A percentile compares a stretch with the other conserved stretches of the same genome.
Conservation (phyloP, 2,329 filamentous ascomycete species). For the Nemania abortiva region DNA sequence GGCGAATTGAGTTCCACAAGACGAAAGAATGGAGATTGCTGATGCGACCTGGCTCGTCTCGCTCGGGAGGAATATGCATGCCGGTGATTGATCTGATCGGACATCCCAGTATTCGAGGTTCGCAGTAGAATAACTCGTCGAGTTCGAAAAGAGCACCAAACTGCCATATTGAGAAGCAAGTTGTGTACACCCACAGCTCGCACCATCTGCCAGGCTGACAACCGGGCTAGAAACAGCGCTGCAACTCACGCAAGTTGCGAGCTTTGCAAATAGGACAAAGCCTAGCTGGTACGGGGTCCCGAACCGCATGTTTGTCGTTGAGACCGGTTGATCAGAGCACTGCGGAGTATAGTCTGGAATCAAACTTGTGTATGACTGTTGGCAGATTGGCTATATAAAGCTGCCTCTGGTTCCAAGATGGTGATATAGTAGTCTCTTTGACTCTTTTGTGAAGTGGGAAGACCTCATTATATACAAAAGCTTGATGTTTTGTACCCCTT, state of each 20-base stretch:
- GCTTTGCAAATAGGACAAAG: not conserved
- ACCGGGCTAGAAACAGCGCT: not conserved
- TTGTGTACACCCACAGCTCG: slow-evolving; percentile 5
- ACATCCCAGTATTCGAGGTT: slow-evolving; percentile 23
- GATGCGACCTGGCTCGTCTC: slow-evolving; percentile 22
- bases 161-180: not conserved
- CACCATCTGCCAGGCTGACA: not conserved
- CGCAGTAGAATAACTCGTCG: slow-evolving; percentile 1
- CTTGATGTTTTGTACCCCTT: not conserved
- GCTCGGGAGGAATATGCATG: slow-evolving; percentile 30
- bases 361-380: not conserved
- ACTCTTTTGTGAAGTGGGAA: not conserved
- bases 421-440: not conserved
- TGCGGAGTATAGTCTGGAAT: not conserved
- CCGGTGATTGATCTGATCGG: slow-evolving; percentile 21
- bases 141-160: not conserved
- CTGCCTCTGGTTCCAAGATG: not conserved
- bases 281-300: not conserved
- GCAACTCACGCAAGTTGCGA: not conserved
- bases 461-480: not conserved
- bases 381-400: not conserved
- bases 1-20: slow-evolving; percentile 44
- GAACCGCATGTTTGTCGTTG: not conserved
- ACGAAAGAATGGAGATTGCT: slow-evolving; percentile 14
- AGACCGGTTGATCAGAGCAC: not conserved